Evolutionary conservation across 768 basidiomycete genomes (phyloP).

Genomic region (Chlorophyllum brunneum): DNA sequence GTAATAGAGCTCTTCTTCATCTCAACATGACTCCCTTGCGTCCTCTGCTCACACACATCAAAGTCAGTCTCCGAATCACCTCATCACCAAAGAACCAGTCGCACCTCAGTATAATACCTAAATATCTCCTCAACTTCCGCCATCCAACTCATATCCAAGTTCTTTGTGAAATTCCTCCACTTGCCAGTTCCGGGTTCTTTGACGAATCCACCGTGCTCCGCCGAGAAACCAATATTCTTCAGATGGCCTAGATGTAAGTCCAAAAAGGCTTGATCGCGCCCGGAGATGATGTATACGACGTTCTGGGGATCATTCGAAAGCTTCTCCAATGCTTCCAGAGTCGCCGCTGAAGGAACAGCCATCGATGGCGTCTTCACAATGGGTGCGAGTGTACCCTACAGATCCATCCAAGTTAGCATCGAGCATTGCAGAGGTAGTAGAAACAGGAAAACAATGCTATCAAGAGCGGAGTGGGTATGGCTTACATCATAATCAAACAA

Average conservation of each 20-base stretch:
- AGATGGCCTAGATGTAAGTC: slow-evolving; percentile 90
- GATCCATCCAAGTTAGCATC: slow-evolving; percentile 3
- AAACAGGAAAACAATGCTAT: background rate
- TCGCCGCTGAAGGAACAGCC: slow-evolving; percentile 73
- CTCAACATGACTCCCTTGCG: slow-evolving; percentile 95
- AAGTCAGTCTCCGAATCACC: background rate
- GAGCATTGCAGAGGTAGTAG: background rate
- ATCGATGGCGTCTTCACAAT: slow-evolving; percentile 93
- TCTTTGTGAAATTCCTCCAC: slow-evolving; percentile 90
- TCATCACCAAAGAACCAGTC: slow-evolving; percentile 17
- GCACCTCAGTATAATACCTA: slow-evolving; percentile 89
- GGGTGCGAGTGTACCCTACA: slow-evolving; percentile 89
- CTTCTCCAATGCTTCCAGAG: slow-evolving; percentile 68
- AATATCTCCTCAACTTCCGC: slow-evolving; percentile 93
- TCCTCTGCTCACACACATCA: slow-evolving; percentile 45
- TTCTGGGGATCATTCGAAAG: slow-evolving; percentile 83
- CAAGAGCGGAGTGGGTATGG: slow-evolving; percentile 14
- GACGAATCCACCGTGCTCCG: slow-evolving; percentile 95
- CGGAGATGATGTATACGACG: slow-evolving; percentile 95
- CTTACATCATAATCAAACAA: slow-evolving; percentile 95
- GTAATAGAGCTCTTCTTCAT: slow-evolving; percentile 97
- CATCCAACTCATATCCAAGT: slow-evolving; percentile 98
- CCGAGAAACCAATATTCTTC: slow-evolving; percentile 79
- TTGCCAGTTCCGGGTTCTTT: slow-evolving; percentile 58
- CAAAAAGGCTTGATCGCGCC: slow-evolving; percentile 90